A percentile compares a stretch with the other conserved stretches of the same genome.
These are phyloP conservation scores for Rhodamnia rubescens DNA, from an alignment of 345 rosid genomes.

Conservation along the genomic window DNA sequence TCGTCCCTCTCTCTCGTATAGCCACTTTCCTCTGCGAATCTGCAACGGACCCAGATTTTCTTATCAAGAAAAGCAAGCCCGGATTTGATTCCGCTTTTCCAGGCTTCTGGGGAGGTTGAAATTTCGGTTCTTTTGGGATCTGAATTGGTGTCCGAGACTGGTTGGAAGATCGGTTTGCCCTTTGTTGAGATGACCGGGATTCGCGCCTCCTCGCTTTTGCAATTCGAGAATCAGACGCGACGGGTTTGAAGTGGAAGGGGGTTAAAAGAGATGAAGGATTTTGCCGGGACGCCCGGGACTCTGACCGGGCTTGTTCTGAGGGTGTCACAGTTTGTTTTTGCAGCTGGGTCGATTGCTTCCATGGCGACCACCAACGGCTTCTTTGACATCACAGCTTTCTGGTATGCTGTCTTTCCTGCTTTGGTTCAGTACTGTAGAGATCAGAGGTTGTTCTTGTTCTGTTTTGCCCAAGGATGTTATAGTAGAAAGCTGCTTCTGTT, in stretches of 20 bases:
- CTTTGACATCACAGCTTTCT: conserved; percentile 65
- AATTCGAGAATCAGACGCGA: neutral
- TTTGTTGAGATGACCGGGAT: neutral
- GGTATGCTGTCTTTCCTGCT: conserved; percentile 27
- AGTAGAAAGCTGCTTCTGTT: neutral
- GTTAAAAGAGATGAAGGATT: conserved; percentile 42
- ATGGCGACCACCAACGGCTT: conserved; percentile 50
- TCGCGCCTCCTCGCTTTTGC: neutral
- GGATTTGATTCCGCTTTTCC: neutral
- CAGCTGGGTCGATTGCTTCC: conserved; percentile 65
- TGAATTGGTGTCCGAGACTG: neutral
- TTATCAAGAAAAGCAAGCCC: neutral
- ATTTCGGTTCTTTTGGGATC: neutral
- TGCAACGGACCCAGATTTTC: neutral
- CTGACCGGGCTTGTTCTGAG: conserved; percentile 52
- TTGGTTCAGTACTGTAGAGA: neutral
- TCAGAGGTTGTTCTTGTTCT: neutral
- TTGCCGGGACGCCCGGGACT: conserved; percentile 81
- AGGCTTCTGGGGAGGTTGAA: neutral
- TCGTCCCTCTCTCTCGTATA: neutral
- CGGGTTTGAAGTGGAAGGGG: neutral
- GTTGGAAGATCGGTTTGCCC: neutral
- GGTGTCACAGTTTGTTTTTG: conserved; percentile 57
- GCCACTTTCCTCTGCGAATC: neutral
- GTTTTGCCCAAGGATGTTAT: neutral